phyloP scores from a whole-genome alignment of 257 asterid species.

The Nicotiana tabacum region DNA sequence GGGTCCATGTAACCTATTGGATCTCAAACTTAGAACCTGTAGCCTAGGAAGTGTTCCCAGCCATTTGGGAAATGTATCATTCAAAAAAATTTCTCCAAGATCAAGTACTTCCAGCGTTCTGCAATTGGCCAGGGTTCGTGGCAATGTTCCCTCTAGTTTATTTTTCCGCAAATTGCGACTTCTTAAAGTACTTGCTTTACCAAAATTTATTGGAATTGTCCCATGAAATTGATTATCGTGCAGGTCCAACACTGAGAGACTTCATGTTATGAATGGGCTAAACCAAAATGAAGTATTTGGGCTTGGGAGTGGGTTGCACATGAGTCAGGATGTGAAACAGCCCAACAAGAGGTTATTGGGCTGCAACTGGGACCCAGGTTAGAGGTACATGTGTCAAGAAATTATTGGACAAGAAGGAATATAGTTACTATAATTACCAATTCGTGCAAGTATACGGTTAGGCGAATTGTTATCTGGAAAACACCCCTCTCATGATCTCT shows the following conservation, averaged over 20 bases:
- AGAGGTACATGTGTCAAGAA: too few species aligned
- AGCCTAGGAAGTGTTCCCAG: conserved; percentile 19
- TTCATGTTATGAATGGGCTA: neutral
- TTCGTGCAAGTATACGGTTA: too few species aligned
- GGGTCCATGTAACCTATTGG: conserved; percentile 20
- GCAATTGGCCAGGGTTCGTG: conserved; percentile 23
- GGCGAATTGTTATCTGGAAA: too few species aligned
- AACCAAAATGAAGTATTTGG: too few species aligned
- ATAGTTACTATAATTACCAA: too few species aligned
- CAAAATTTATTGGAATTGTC: conserved; percentile 15
- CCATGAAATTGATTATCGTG: neutral
- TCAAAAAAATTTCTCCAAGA: conserved; percentile 21
- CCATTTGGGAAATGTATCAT: conserved; percentile 28
- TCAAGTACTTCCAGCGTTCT: conserved; percentile 24
- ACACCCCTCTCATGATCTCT: too few species aligned
- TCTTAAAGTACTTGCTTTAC: conserved; percentile 13
- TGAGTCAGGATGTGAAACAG: too few species aligned
- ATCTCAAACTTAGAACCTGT: conserved; percentile 27
- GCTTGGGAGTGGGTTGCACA: too few species aligned
- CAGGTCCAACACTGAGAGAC: conserved; percentile 12
- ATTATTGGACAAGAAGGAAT: too few species aligned
- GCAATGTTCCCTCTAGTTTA: conserved; percentile 22
- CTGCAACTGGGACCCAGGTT: too few species aligned
- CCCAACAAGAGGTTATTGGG: too few species aligned
- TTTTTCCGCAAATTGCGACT: conserved; percentile 21